Evolutionary conservation across 2,329 filamentous ascomycete genomes (phyloP), one percentile per base, ranked within the genome.

Genomic region (Cryphonectria radicalis): DNA sequence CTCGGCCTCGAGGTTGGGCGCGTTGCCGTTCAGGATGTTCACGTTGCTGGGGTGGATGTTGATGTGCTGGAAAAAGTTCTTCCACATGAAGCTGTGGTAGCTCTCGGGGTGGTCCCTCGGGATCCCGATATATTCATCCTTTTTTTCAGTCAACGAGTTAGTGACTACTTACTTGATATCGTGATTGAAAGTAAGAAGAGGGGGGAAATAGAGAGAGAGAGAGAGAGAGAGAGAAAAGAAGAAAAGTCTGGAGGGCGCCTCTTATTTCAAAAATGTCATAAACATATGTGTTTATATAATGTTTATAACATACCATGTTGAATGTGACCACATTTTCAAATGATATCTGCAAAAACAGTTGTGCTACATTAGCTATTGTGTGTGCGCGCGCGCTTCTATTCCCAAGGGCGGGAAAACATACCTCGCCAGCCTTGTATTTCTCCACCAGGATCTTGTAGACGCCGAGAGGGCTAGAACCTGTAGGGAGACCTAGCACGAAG

Each of bases 41-140:
- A 93, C 89, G 73, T 85, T 93, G 73, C 86, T 84, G 0, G 92
- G 91, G 69, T 87, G 85, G 73, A 94, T 89, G 78, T 94, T 90
- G 75, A 94, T 88, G 74, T 86, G 91, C 60, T 89, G 90, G 83
- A 95, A 94, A 82, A 94, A 92, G 81, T 94, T 87, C 81, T 89
- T 90, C 85, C 92, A 93, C 92, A 94, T 94, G 84, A 93, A 95
- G 77, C 89, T 90, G 83, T 94, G 92, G 81, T 94, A 94, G 78
- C 89, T 92, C 79, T 93, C 90, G 4, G 92, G 91, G 79, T 94
- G 92, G 76, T 92, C 90, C 74, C 90, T 87, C 28, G 92, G 89
- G 66, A 94, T 86, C 64, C 89, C 90, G 74, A 94, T 90, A 78
- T 94, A 94, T 82, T 94, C 91, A 81, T 94, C 92, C 91, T 70